These are phyloP conservation scores for Clarireedia paspali DNA, from an alignment of 2,329 filamentous ascomycete genomes.

Conservation along the genomic window DNA sequence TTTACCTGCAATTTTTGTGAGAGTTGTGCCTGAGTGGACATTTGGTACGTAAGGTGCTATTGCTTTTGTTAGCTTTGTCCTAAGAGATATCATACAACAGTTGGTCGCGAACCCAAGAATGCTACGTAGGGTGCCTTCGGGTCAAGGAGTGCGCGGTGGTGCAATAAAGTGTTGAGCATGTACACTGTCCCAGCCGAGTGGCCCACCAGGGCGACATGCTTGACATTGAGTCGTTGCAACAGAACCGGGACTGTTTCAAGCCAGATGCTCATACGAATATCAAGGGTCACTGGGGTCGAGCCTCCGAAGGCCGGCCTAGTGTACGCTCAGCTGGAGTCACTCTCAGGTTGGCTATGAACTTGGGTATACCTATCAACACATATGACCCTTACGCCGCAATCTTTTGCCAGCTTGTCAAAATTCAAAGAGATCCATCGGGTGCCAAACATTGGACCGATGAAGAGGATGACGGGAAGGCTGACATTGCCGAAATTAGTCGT, in stretches of 20 bases:
- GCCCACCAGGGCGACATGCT: constrained; percentile 32
- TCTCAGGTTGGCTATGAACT: not conserved
- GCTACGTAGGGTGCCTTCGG: constrained; percentile 18
- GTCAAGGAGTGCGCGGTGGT: constrained; percentile 29
- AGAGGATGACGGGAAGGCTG: constrained; percentile 27
- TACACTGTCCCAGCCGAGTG: constrained; percentile 38
- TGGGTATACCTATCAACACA: constrained; percentile 32
- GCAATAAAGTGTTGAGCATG: constrained; percentile 34
- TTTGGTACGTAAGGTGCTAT: too few relatives aligned
- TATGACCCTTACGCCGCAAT: constrained; percentile 31
- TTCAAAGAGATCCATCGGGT: constrained; percentile 26
- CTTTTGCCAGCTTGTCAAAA: constrained; percentile 27
- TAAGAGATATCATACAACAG: constrained; percentile 12
- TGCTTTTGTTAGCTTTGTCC: not conserved
- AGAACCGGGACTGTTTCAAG: constrained; percentile 35
- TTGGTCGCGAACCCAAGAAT: constrained; percentile 34
- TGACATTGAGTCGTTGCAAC: constrained; percentile 28
- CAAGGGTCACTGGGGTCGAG: constrained; percentile 33
- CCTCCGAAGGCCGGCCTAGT: constrained; percentile 37
- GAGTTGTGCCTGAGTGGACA: too few relatives aligned
- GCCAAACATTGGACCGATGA: constrained; percentile 34
- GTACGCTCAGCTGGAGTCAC: not conserved
- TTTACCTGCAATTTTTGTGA: constrained; percentile 4
- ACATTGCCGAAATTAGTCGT: constrained; percentile 18
- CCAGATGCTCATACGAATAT: constrained; percentile 32